phyloP scores from a whole-genome alignment of 371 early-diverging fungal species.

The Gilbertella persicaria region DNA sequence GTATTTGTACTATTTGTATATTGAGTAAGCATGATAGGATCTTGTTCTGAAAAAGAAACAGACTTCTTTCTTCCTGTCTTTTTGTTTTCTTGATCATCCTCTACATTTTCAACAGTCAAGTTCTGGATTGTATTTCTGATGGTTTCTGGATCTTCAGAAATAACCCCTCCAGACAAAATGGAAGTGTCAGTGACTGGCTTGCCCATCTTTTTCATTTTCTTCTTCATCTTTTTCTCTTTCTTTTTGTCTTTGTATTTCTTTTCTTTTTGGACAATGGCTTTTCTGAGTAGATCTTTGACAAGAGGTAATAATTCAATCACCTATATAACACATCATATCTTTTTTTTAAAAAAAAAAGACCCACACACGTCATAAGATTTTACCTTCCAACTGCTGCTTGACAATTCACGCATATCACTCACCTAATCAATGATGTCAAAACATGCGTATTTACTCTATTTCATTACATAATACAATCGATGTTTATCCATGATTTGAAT shows the following conservation, averaged over 20 bases:
- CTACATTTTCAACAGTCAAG: conserved; percentile 23
- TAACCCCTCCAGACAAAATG: conserved; percentile 5
- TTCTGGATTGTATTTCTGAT: conserved; percentile 40
- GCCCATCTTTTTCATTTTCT: conserved; percentile 27
- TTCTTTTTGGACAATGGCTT: conserved; percentile 17
- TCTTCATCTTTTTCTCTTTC: conserved; percentile 27
- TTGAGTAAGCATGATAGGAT: conserved; percentile 1
- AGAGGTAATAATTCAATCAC: conserved; percentile 30
- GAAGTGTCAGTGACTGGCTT: conserved; percentile 22
- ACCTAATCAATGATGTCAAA: conserved; percentile 28
- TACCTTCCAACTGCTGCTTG: conserved; percentile 67
- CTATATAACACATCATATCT: conserved; percentile 1
- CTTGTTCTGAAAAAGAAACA: conserved; percentile 29
- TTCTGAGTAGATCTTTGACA: conserved; percentile 32
- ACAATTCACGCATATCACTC: conserved; percentile 60
- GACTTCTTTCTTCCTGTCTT: conserved; percentile 19
- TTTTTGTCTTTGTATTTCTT: conserved; percentile 29
- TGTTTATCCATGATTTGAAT: conserved; percentile 52
- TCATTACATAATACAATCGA: conserved; percentile 55
- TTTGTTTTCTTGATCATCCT: background rate
- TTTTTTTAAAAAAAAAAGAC: background rate
- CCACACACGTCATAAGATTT: conserved; percentile 1
- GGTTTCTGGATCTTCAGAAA: conserved; percentile 29
- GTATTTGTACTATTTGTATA: background rate
- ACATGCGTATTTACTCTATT: background rate